Base-by-base conservation (phyloP, 768 basidiomycete species). In the Porpolomopsis calyptriformis region DNA sequence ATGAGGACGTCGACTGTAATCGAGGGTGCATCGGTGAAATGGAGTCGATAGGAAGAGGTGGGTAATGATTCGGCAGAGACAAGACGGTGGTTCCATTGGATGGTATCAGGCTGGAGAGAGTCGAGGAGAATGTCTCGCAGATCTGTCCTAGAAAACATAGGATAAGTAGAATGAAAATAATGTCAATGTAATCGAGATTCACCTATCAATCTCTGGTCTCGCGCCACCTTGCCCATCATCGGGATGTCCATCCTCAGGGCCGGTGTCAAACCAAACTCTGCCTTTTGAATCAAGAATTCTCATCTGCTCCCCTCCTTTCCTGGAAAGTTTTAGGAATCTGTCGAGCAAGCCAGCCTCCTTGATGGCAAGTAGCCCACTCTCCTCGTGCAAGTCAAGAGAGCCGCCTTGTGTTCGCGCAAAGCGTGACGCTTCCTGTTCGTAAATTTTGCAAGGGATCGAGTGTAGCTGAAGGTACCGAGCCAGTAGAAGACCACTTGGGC, bases 1-100 rank as follows among this genome's bases (percentile, higher is more conserved):
- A 68, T 50, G 34, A 66, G 45, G 41, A 64, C 2, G 43, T 55
- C 59, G 24, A 43, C 45, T n/a, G 40, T 42, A 10, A 22, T 23
- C 19, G 18, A 16, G 16, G 19, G 40, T 22, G 6, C 10, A 16
- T 42, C 24, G 14, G 18, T 6, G 24, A 42, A 42, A 20, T 22
- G 19, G 16, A 42, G 18, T 8, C 23, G 40, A 23, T 42, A 26
- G 40, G 19, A 20, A 26, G 19, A 22, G 18, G n/a, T n/a, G n/a
- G 19, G 14, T n/a, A 26, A 14, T 10, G 40, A 23, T 10, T 42
- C 40, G 14, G 40, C 19, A 26, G 24, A 14, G 14, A 42, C 40
- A 24, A 20, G n/a, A 10, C 23, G 12, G 23, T 22, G 40, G 24
- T 42, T 24, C 40, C 40, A 42, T 26, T 42, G 12, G 22, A 42